Evolutionary conservation across 2,329 filamentous ascomycete genomes (phyloP), one percentile per base, ranked within the genome.

Genomic region (Hortaea sp.): DNA sequence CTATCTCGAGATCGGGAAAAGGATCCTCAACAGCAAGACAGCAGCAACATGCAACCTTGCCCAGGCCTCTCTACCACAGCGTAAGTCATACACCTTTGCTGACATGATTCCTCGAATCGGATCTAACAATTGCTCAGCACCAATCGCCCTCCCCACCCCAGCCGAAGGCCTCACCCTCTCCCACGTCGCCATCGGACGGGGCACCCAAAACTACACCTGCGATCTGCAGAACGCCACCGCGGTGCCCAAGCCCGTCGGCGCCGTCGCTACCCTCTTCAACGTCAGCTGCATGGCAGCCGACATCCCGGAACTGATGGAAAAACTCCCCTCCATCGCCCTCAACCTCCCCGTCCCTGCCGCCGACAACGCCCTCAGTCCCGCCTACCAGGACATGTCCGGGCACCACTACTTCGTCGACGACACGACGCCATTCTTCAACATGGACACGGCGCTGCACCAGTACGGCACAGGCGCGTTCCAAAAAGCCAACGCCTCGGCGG

Each of bases 191-290:
- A 73, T 95, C 51, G 90, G 90, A 58, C 82, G 87, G 39, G 90
- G 90, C 49, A 92, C 85, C 6, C 82, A 95, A 70, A 95, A 95
- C 75, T 97, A 95, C 73, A 94, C 87, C 43, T 95, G 90, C 73
- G 69, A 75, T 45, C 53, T 63, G 3, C 49, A 55, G 47, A 77
- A 84, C 56, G 62, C 77, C 1, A 76, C 76, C 3, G 76, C 79
- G 0, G 69, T 68, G 0, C 89, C 90, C 10, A 72, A 71, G 7
- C 73, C 81, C 12, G 66, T 73, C 42, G 90, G 90, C 52, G 90
- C 90, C 45, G 62, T 87, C 0, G 90, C 90, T 45, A 82, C 79
- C 1, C 85, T 97, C 57, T 95, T 85, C 80, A 88, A 95, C 68
- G 85, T 82, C 49, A 85, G 81, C 56, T 95, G 90, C 68, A 66